Conservation (phyloP, 768 basidiomycete genomes). For the Leucocoprinus sp. region DNA sequence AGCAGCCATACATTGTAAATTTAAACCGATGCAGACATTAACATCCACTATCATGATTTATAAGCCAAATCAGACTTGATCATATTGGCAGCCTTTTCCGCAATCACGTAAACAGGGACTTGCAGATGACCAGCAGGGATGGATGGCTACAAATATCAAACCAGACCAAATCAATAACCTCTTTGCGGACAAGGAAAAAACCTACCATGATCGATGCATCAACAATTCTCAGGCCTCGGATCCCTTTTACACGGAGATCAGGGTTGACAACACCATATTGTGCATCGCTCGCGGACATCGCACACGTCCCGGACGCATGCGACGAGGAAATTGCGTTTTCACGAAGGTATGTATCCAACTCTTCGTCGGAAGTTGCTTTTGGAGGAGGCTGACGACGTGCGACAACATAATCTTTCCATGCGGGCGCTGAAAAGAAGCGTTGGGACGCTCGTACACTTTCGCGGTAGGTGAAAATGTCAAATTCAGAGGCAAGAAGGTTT, state of each 20-base stretch:
- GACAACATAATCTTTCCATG: constrained; percentile 18
- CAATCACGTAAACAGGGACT: constrained; percentile 14
- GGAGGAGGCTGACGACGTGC: constrained; percentile 15
- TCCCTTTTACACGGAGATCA: constrained; percentile 28
- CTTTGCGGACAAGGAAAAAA: neutral
- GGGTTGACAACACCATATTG: constrained; percentile 29
- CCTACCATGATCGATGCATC: constrained; percentile 32
- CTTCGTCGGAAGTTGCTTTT: constrained; percentile 19
- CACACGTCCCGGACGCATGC: constrained; percentile 28
- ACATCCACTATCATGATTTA: too few relatives aligned
- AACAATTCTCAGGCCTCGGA: constrained; percentile 30
- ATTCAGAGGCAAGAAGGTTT: constrained; percentile 14
- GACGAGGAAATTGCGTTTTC: constrained; percentile 5
- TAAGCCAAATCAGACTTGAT: constrained; percentile 10
- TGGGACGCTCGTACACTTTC: constrained; percentile 15
- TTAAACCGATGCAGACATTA: too few relatives aligned
- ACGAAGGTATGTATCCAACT: constrained; percentile 15
- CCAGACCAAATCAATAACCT: too few relatives aligned
- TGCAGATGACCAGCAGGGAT: constrained; percentile 10
- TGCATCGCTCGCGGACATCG: constrained; percentile 22
- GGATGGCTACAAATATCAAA: constrained; percentile 4
- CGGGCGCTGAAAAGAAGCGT: constrained; percentile 16
- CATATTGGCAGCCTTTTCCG: constrained; percentile 12
- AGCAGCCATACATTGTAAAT: too few relatives aligned
- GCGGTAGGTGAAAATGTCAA: constrained; percentile 18